Evolutionary conservation across 2,329 filamentous ascomycete genomes (phyloP).

Genomic region (Aspergillus sp.): DNA sequence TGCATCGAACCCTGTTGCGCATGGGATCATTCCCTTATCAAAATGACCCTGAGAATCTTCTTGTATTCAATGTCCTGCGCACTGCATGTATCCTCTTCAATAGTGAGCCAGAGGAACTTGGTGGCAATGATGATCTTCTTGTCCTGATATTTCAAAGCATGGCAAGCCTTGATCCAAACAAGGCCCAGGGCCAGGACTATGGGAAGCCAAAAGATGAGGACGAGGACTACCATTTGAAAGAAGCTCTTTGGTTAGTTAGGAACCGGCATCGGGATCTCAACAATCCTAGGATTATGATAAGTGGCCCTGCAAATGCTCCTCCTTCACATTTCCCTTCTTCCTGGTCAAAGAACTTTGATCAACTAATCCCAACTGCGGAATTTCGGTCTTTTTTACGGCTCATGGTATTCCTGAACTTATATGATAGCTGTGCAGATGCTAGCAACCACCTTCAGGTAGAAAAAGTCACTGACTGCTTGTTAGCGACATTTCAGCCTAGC

Average conservation of each 20-base stretch:
- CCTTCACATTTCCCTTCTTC: background rate
- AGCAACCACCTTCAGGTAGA: background rate
- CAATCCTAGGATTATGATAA: background rate
- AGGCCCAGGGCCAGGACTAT: background rate
- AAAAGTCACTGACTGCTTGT: background rate
- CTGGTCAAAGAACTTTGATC: background rate
- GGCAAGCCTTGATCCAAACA: background rate
- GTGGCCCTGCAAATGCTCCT: background rate
- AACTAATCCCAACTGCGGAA: background rate
- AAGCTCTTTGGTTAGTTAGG: background rate
- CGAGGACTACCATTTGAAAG: background rate
- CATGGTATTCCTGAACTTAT: background rate
- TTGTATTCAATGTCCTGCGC: background rate
- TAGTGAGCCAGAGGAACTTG: background rate
- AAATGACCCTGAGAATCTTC: background rate
- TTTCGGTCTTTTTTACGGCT: background rate
- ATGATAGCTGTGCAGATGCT: background rate
- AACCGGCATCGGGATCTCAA: background rate
- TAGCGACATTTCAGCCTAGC: background rate
- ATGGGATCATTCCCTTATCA: constrained; percentile 2
- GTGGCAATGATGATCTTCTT: background rate
- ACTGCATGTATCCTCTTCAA: background rate
- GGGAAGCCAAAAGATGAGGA: background rate
- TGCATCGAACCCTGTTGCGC: constrained; percentile 1
- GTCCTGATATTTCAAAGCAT: background rate